Evolutionary conservation across 805 yeast species (phyloP).

Genomic region (Priceomyces castillae): DNA sequence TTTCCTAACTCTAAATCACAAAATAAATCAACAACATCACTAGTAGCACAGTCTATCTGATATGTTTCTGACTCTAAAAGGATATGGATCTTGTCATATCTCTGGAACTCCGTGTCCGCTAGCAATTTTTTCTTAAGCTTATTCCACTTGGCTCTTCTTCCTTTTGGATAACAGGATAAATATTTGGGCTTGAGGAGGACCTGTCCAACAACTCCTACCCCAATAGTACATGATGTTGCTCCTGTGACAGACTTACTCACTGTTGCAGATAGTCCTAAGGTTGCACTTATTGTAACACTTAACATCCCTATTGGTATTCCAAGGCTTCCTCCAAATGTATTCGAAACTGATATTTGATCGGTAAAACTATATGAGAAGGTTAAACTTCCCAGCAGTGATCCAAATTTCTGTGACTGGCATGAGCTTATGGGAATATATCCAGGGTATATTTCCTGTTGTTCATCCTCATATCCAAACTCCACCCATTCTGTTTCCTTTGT

Average conservation of each 20-base stretch:
- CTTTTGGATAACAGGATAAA: constrained; percentile 9
- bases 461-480: constrained; percentile 10
- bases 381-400: constrained; percentile 11
- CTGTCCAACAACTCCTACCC: constrained; percentile 18
- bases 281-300: constrained; percentile 1
- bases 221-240: constrained; percentile 13
- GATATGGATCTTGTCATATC: constrained; percentile 8
- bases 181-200: constrained; percentile 18
- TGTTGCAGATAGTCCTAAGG: constrained; percentile 1
- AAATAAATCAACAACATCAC: constrained; percentile 19
- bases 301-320: constrained; percentile 2
- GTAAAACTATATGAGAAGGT: constrained; percentile 9
- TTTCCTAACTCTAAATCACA: constrained; percentile 18
- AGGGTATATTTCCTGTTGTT: constrained; percentile 7
- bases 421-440: constrained; percentile 17
- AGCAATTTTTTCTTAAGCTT: constrained; percentile 8
- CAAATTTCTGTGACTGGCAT: constrained; percentile 16
- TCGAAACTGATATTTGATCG: background rate
- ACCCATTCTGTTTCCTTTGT: constrained; percentile 10
- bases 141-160: constrained; percentile 14
- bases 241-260: constrained; percentile 9
- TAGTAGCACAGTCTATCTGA: constrained; percentile 21
- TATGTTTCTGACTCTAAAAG: constrained; percentile 10
- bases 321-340: constrained; percentile 2
- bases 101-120: constrained; percentile 11